Evolutionary conservation across 441 rosid species (phyloP).

Genomic region (Pelargonium citronellum): DNA sequence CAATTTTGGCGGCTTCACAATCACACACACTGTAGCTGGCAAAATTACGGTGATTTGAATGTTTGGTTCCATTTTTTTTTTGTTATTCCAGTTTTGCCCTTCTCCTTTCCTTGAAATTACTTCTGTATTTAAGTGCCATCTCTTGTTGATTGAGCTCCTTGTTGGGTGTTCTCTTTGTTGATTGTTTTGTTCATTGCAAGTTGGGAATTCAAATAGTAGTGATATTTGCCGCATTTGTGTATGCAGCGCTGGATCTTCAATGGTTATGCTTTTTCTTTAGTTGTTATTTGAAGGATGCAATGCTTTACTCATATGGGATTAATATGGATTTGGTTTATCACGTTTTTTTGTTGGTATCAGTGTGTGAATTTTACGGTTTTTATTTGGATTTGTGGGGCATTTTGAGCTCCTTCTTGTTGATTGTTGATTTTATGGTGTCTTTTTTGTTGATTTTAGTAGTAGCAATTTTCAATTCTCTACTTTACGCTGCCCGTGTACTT

Average conservation of each 20-base stretch:
- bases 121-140: background rate
- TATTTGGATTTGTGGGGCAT: no score
- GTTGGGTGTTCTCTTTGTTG: background rate
- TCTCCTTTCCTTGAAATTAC: background rate
- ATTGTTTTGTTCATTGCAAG: background rate
- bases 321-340: no score
- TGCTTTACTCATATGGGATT: no score
- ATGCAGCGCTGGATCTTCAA: background rate
- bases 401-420: background rate
- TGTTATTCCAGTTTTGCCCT: background rate
- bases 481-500: background rate
- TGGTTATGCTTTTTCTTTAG: background rate
- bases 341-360: no score
- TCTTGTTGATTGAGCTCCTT: background rate
- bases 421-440: background rate
- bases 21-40: background rate
- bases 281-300: no score
- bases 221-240: background rate
- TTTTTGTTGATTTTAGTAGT: background rate
- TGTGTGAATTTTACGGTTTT: no score
- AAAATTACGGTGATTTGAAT: conserved; percentile 1
- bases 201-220: background rate
- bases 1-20: background rate
- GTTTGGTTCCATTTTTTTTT: background rate
- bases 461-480: background rate